phyloP scores from a whole-genome alignment of 2,329 filamentous ascomycete species.

The Cercospora beticola region DNA sequence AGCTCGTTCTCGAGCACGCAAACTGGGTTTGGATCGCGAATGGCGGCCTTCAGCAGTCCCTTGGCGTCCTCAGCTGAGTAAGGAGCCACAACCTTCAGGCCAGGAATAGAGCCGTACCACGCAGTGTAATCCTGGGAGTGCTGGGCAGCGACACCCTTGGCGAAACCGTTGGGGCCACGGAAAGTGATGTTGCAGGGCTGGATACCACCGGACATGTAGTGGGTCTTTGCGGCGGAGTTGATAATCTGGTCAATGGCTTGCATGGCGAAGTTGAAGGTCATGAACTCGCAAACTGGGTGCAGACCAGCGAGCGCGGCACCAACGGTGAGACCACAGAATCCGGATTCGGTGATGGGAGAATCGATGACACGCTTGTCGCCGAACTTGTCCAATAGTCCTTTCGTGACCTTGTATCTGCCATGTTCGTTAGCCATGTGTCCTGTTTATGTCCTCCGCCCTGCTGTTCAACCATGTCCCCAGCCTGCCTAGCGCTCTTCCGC shows the following conservation, averaged over 20 bases:
- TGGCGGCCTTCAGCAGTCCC: constrained; percentile 94
- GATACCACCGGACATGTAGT: constrained; percentile 99
- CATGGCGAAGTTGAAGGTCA: constrained; percentile 99
- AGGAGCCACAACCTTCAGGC: constrained; percentile 92
- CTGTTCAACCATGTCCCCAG: neutral
- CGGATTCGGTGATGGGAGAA: constrained; percentile 96
- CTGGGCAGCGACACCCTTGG: constrained; percentile 90
- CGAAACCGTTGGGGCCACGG: constrained; percentile 98
- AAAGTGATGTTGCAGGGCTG: constrained; percentile 99
- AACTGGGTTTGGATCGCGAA: constrained; percentile 96
- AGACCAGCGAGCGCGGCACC: constrained; percentile 93
- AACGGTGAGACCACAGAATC: constrained; percentile 89
- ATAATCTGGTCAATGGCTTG: constrained; percentile 99
- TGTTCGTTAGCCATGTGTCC: constrained; percentile 40
- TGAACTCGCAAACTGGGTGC: constrained; percentile 97
- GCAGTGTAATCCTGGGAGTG: constrained; percentile 98
- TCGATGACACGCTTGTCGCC: constrained; percentile 97
- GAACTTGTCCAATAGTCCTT: constrained; percentile 94
- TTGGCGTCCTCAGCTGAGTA: constrained; percentile 99
- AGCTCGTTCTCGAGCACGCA: constrained; percentile 63
- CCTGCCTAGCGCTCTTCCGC: neutral
- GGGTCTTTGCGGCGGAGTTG: constrained; percentile 98
- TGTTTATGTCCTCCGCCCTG: neutral
- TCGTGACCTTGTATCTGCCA: constrained; percentile 91
- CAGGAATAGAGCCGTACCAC: constrained; percentile 98